Conservation (phyloP, 805 yeast genomes). For the Candida tammaniensis region DNA sequence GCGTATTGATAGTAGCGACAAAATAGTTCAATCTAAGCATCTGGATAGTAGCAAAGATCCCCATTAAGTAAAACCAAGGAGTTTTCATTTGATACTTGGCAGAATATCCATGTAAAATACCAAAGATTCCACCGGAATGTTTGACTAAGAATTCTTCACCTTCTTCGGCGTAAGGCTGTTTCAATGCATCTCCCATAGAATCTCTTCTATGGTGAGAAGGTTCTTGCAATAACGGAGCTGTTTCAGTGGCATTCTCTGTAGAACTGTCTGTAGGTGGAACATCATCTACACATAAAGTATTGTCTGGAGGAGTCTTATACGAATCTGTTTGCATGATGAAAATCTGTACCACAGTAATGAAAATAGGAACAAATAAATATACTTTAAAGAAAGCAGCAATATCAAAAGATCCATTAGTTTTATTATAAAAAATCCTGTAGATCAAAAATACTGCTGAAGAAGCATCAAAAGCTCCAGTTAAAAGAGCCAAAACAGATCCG, state of each 20-base stretch:
- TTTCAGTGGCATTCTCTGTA: slow-evolving; percentile 14
- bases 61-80: slow-evolving; percentile 51
- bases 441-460: slow-evolving; percentile 53
- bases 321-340: slow-evolving; percentile 50
- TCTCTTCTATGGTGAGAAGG: slow-evolving; percentile 38
- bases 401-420: slow-evolving; percentile 31
- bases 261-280: slow-evolving; percentile 6
- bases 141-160: slow-evolving; percentile 39
- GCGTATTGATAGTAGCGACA: slow-evolving; percentile 58
- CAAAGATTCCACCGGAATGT: slow-evolving; percentile 47
- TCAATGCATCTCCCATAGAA: slow-evolving; percentile 56
- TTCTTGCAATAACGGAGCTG: slow-evolving; percentile 19
- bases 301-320: slow-evolving; percentile 38
- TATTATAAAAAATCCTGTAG: slow-evolving; percentile 41
- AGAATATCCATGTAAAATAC: slow-evolving; percentile 52
- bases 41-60: slow-evolving; percentile 50
- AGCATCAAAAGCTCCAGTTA: slow-evolving; percentile 60
- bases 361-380: slow-evolving; percentile 48
- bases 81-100: slow-evolving; percentile 48
- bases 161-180: slow-evolving; percentile 51
- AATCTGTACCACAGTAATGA: slow-evolving; percentile 46
- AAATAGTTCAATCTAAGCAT: slow-evolving; percentile 58
- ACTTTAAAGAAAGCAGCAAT: slow-evolving; percentile 44
- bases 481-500: slow-evolving; percentile 50
- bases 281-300: slow-evolving; percentile 24